Conservation (phyloP, 176 grass and related monocot genomes). For the Cenchrus americanus region DNA sequence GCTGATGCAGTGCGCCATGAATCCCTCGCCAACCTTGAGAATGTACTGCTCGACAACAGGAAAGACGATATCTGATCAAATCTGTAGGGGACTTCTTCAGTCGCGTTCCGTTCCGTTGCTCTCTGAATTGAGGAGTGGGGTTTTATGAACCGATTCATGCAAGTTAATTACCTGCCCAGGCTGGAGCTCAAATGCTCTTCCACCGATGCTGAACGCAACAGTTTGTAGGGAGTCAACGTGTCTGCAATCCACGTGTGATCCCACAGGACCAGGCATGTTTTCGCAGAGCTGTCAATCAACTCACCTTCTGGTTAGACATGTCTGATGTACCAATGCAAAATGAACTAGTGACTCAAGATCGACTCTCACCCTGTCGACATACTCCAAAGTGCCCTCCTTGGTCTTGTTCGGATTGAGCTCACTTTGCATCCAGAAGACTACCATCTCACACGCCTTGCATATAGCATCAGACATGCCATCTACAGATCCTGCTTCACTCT, state of each 20-base stretch:
- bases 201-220: slow-evolving; percentile 65
- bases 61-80: neutral
- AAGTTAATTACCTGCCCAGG: slow-evolving; percentile 58
- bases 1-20: slow-evolving; percentile 59
- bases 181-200: slow-evolving; percentile 59
- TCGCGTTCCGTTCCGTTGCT: no score
- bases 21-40: slow-evolving; percentile 63
- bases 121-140: no score
- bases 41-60: slow-evolving; percentile 54
- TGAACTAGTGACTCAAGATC: neutral
- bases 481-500: slow-evolving; percentile 47
- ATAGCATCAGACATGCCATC: slow-evolving; percentile 45
- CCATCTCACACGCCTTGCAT: slow-evolving; percentile 81
- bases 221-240: slow-evolving; percentile 36
- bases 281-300: slow-evolving; percentile 59
- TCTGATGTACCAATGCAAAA: neutral
- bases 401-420: slow-evolving; percentile 68
- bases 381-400: slow-evolving; percentile 60
- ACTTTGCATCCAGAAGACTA: slow-evolving; percentile 83
- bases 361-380: slow-evolving; percentile 61
- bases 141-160: neutral
- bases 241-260: slow-evolving; percentile 63
- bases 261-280: slow-evolving; percentile 56
- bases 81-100: neutral
- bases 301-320: slow-evolving; percentile 13